Evolutionary conservation across 1,284 basidiomycete genomes (phyloP), one percentile per base, ranked within the genome.

Genomic region (Pascua guehoae): DNA sequence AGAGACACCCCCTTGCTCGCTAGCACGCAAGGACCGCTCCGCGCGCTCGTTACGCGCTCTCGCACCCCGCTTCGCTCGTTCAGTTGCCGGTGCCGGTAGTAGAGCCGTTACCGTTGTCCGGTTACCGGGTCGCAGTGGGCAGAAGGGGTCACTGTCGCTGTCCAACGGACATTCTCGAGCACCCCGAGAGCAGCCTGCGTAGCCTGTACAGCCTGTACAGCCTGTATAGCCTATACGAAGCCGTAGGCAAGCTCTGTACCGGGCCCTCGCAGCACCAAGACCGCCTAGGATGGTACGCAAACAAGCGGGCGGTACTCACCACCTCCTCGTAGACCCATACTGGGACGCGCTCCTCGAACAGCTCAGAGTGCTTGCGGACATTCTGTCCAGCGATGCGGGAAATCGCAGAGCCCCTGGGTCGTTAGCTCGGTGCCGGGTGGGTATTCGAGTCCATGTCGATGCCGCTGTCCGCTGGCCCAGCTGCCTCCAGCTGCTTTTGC

Each of bases 251-350:
- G 24, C 24, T 32, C 24, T 32, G 24, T 32, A 32, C 24, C 24
- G 24, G 24, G n/a, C 7, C 24, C 24, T 32, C 3, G 4, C 24
- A 32, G 24, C 24, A 3, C 24, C 4, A 32, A 7, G 24, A 32
- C 24, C 24, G 24, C 24, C 24, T 32, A 32, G 24, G 4, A 32
- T 32, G 4, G 4, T 3, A 7, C 24, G 24, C 24, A 32, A 32
- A 4, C 24, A 36, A 37, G 15, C n/a, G 41, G 24, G 16, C 24
- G 24, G 41, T 37, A 62, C 79, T 63, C 47, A 79, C 79, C 56
- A 77, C 68, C 65, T 82, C 81, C 64, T 82, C 79, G 54, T 71
- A 81, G 16, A 81, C 79, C 79, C 80, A 82, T 68, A 82, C 78
- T 39, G 75, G 75, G 41, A 82, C 78, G 45, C 60, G 63, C 49